Conservation (phyloP, 176 grass and related monocot species). For the Carex parvula region DNA sequence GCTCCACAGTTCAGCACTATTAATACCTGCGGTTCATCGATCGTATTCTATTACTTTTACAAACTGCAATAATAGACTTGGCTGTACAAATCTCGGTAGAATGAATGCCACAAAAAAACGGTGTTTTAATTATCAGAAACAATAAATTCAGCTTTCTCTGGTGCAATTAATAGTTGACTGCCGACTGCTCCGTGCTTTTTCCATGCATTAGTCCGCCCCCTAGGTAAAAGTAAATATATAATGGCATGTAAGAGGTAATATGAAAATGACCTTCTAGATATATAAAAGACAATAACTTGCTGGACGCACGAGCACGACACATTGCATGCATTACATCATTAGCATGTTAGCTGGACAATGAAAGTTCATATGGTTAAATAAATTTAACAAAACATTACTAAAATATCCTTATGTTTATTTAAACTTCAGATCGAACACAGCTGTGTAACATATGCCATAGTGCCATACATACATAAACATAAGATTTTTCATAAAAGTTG, state of each 20-base stretch:
- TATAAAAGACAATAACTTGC: background rate
- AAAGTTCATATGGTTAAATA: constrained; percentile 3
- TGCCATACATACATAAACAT: background rate
- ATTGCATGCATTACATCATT: background rate
- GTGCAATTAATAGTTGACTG: background rate
- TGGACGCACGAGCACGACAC: background rate
- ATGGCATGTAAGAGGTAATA: background rate
- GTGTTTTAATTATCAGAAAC: background rate
- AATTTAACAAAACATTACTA: background rate
- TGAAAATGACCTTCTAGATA: constrained; percentile 12
- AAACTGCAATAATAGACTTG: background rate
- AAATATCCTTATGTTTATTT: background rate
- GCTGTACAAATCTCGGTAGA: background rate
- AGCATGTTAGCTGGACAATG: background rate
- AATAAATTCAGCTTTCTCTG: background rate
- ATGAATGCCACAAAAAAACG: background rate
- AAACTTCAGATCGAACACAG: background rate
- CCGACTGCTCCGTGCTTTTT: background rate
- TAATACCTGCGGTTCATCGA: background rate
- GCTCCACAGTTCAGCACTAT: background rate
- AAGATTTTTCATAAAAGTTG: background rate
- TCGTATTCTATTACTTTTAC: background rate
- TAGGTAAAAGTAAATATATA: background rate
- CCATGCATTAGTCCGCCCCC: background rate
- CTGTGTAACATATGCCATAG: background rate